These are phyloP conservation scores for Cryptococcus wingfieldii DNA, from an alignment of 1,284 basidiomycete species.

Conservation along the genomic window DNA sequence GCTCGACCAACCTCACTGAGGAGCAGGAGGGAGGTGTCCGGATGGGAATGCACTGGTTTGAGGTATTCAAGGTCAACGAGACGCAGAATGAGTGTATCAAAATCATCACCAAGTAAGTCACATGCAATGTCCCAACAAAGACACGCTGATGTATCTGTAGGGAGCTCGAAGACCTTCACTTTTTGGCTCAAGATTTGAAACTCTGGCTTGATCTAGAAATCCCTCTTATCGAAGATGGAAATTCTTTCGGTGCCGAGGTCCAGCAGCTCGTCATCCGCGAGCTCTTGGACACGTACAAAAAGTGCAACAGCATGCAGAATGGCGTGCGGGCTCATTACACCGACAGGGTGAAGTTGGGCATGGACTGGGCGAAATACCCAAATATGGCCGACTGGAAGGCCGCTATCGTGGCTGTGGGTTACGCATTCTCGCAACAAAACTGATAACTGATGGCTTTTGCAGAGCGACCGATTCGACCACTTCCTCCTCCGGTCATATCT, in stretches of 20 bases:
- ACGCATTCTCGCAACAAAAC: neutral
- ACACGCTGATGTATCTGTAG: slow-evolving; percentile 7
- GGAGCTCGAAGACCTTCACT: slow-evolving; percentile 26
- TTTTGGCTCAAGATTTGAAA: slow-evolving; percentile 21
- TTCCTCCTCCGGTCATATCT: slow-evolving; percentile 25
- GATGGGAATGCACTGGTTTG: slow-evolving; percentile 31
- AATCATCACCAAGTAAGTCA: slow-evolving; percentile 20
- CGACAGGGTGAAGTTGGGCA: slow-evolving; percentile 25
- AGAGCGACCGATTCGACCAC: slow-evolving; percentile 31
- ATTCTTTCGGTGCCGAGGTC: slow-evolving; percentile 37
- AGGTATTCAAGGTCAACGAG: slow-evolving; percentile 25
- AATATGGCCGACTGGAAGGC: slow-evolving; percentile 24
- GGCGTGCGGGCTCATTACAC: slow-evolving; percentile 18
- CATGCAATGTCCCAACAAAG: neutral
- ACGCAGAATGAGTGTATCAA: slow-evolving; percentile 13
- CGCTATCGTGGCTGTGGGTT: slow-evolving; percentile 18
- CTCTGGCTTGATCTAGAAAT: slow-evolving; percentile 36
- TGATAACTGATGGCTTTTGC: neutral
- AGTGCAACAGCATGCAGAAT: slow-evolving; percentile 21
- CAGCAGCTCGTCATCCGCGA: slow-evolving; percentile 24
- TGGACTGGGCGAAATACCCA: slow-evolving; percentile 29
- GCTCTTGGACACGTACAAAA: slow-evolving; percentile 16
- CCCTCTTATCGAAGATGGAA: slow-evolving; percentile 38
- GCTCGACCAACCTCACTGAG: neutral
- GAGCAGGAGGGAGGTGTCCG: slow-evolving; percentile 2